Evolutionary conservation across 2,329 filamentous ascomycete species (phyloP), one percentile per base, ranked within the genome.

Genomic region (Monosporascus cannonballus): DNA sequence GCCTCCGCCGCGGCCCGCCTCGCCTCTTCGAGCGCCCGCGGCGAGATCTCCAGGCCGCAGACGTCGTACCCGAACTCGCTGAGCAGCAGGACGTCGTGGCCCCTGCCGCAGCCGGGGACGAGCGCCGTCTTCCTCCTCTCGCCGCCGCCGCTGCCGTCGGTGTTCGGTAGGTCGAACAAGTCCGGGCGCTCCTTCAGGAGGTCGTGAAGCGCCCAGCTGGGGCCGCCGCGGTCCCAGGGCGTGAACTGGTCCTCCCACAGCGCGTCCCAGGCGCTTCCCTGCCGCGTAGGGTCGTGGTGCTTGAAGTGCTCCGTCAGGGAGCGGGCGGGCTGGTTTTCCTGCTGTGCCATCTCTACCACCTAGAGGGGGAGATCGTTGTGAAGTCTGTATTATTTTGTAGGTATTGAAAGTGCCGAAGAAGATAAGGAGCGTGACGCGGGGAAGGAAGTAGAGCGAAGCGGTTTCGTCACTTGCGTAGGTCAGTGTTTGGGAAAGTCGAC

Each of bases 51-150:
- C 2, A 96, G 71, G 0, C 89, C 91, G 62, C 82, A 85, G 1
- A 84, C 83, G 69, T 95, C 86, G 66, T 89, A 94, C 1, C 90
- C 90, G 63, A 86, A 82, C 9, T 82, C 81, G 48, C 84, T 81
- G 45, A 96, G 77, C 38, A 96, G 75, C 9, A 90, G 75, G 2
- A 90, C 87, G 71, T 96, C 91, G 64, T 94, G 87, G 5, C 90
- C 91, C 47, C 81, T 80, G 0, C 90, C 91, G 69, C 90, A 96
- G 5, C 90, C 90, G 0, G 90, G 88, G 0, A 96, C 86, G 8
- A 95, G 74, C 1, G 86, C 90, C 52, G 73, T 75, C 60, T 79
- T 80, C 51, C 71, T 59, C 34, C 34, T 20, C 27, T 14, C 37
- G 5, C n/a, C 24, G 11, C 50, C 47, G 6, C 17, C 34, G 5